Evolutionary conservation across 768 basidiomycete species (phyloP).

Genomic region (Suillus luteus): DNA sequence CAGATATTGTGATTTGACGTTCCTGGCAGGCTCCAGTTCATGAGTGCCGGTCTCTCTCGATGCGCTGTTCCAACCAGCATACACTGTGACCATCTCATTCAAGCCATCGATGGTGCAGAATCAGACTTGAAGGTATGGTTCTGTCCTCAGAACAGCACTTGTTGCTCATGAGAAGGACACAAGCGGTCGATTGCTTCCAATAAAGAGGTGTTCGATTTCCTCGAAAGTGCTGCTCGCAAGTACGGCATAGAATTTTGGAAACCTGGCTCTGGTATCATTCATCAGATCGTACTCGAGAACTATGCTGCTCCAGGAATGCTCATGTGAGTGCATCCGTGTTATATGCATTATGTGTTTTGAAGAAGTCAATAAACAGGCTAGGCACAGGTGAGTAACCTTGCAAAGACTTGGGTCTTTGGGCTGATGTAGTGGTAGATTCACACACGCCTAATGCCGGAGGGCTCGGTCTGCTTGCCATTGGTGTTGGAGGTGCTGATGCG

Average conservation of each 20-base stretch:
- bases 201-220: slow-evolving; percentile 96
- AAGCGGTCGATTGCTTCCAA: slow-evolving; percentile 86
- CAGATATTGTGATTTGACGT: slow-evolving; percentile 6
- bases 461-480: slow-evolving; percentile 93
- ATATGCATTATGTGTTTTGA: slow-evolving; percentile 14
- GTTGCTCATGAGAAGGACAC: slow-evolving; percentile 4
- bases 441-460: slow-evolving; percentile 99
- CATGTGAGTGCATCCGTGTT: slow-evolving; percentile 54
- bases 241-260: slow-evolving; percentile 98
- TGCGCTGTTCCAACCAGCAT: slow-evolving; percentile 90
- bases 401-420: not conserved
- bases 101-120: slow-evolving; percentile 87
- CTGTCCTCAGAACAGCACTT: slow-evolving; percentile 1
- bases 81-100: slow-evolving; percentile 98
- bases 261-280: slow-evolving; percentile 89
- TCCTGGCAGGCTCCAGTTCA: slow-evolving; percentile 81
- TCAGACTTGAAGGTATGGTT: slow-evolving; percentile 73
- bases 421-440: slow-evolving; percentile 58
- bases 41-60: slow-evolving; percentile 87
- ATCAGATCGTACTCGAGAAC: slow-evolving; percentile 97
- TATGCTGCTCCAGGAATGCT: slow-evolving; percentile 95
- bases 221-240: slow-evolving; percentile 87
- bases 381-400: slow-evolving; percentile 64
- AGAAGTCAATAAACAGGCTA: slow-evolving; percentile 49
- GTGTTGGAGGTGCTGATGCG: slow-evolving; percentile 98